These are phyloP conservation scores for Linum trigynum DNA, from an alignment of 345 rosid species.

Conservation along the genomic window DNA sequence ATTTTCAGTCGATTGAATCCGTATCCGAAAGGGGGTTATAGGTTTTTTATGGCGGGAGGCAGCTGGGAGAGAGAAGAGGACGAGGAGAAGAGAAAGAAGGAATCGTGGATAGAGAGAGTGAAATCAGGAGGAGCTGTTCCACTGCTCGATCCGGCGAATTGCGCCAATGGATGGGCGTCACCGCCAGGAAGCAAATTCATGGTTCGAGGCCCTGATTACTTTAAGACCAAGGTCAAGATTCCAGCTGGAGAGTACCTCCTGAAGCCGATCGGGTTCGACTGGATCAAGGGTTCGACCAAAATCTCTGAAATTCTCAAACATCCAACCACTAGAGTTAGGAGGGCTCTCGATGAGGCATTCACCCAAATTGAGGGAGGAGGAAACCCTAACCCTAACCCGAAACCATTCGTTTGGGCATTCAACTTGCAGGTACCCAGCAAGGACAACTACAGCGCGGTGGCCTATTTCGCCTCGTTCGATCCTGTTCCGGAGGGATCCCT, in stretches of 20 bases:
- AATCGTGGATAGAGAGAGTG: conserved; percentile 51
- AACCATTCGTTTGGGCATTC: conserved; percentile 94
- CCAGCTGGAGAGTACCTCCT: conserved; percentile 68
- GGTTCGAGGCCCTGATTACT: conserved; percentile 87
- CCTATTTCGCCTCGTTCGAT: conserved; percentile 56
- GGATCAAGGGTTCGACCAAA: conserved; percentile 67
- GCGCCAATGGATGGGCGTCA: conserved; percentile 73
- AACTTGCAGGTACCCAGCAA: conserved; percentile 85
- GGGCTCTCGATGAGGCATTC: conserved; percentile 31
- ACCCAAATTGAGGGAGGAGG: not conserved
- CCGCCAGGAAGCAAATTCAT: conserved; percentile 64
- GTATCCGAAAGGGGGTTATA: too few relatives aligned
- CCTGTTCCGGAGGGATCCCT: conserved; percentile 67
- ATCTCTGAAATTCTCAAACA: conserved; percentile 45
- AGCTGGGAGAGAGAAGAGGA: not conserved
- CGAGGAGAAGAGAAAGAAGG: not conserved
- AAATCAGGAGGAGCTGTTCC: conserved; percentile 80
- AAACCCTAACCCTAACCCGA: conserved; percentile 37
- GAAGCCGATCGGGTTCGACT: conserved; percentile 79
- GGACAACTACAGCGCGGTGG: conserved; percentile 83
- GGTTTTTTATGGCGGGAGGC: too few relatives aligned
- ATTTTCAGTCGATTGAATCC: too few relatives aligned
- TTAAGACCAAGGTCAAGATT: conserved; percentile 58
- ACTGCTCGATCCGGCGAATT: conserved; percentile 48
- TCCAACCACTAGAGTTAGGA: conserved; percentile 53